These are phyloP conservation scores for Rehmannia glutinosa DNA, from an alignment of 257 asterid species.

Conservation along the genomic window DNA sequence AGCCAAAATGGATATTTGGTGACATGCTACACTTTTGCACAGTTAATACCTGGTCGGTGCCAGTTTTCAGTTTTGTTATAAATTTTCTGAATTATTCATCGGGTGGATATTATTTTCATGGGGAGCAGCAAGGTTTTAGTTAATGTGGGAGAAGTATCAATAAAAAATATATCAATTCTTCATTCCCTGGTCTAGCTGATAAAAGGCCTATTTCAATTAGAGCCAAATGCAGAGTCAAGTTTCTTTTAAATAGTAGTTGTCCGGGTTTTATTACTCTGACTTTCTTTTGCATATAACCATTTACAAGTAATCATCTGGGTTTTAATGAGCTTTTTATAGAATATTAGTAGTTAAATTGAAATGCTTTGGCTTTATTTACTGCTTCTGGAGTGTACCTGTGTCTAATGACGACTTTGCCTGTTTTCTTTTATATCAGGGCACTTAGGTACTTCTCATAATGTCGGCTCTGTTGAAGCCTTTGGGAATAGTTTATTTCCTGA, in stretches of 20 bases:
- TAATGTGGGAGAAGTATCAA: not conserved
- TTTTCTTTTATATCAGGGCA: conserved; percentile 38
- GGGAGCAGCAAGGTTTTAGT: too few species aligned
- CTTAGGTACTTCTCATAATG: conserved; percentile 23
- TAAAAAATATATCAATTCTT: not conserved
- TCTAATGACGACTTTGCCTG: not conserved
- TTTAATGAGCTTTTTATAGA: not conserved
- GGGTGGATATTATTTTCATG: too few species aligned
- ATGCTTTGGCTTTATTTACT: not conserved
- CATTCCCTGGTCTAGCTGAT: not conserved
- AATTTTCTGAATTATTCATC: not conserved
- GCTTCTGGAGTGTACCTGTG: conserved; percentile 5
- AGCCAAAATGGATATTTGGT: not conserved
- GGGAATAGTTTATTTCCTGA: conserved; percentile 25
- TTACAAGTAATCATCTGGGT: not conserved
- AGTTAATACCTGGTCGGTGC: not conserved
- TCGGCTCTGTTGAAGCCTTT: conserved; percentile 25
- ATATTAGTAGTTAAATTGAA: not conserved
- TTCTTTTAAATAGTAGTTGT: not conserved
- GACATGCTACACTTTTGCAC: too few species aligned
- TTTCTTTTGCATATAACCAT: not conserved
- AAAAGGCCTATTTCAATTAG: not conserved
- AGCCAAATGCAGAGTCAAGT: not conserved
- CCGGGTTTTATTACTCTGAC: not conserved
- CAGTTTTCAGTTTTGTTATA: not conserved